Base-by-base conservation (phyloP, 2,329 filamentous ascomycete genomes). In the Beauveria medogensis region DNA sequence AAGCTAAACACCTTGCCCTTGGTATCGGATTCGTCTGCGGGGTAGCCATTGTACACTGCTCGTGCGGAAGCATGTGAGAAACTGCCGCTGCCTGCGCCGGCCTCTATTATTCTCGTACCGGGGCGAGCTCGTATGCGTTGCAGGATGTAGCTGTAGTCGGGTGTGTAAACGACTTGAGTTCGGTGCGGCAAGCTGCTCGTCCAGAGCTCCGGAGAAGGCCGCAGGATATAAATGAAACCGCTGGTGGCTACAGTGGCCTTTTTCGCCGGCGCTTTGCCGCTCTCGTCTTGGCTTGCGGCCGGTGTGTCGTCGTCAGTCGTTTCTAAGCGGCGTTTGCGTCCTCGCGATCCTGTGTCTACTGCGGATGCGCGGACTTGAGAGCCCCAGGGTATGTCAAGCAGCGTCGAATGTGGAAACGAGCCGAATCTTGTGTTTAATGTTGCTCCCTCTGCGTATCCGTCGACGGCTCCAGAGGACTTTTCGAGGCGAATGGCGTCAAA, bases 371-470 rank as follows among this genome's bases (percentile, higher is more conserved):
- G 83, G 24, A 97, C 87, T 72, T 97, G 94, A 7, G 90, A 91
- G 30, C 94, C 94, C 93, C 93, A 97, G 47, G 90, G 89, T 59
- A 92, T 79, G 5, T 85, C 80, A 60, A 96, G 82, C 51, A 93
- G 75, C 0, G 90, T 92, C 12, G 83, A 88, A 71, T 93, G 90
- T 0, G 90, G 90, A 63, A 92, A 93, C 0, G 92, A 96, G 54
- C 94, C 94, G 69, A 96, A 99, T 50, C 92, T 87, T 1, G 93
- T 99, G 75, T 96, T 97, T 59, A 92, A 85, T 2, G 91, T 88
- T 52, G 86, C 87, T 41, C 89, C 89, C 70, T 92, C 88, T 34
- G 83, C 82, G 68, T 92, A 92, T 62, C 89, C 89, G 69, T 87
- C 82, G 64, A 88, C 80, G 47, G 83, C 81, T 57, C 84, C 85